Base-by-base conservation (phyloP, 2,329 filamentous ascomycete species). In the Annulohypoxylon truncatum region DNA sequence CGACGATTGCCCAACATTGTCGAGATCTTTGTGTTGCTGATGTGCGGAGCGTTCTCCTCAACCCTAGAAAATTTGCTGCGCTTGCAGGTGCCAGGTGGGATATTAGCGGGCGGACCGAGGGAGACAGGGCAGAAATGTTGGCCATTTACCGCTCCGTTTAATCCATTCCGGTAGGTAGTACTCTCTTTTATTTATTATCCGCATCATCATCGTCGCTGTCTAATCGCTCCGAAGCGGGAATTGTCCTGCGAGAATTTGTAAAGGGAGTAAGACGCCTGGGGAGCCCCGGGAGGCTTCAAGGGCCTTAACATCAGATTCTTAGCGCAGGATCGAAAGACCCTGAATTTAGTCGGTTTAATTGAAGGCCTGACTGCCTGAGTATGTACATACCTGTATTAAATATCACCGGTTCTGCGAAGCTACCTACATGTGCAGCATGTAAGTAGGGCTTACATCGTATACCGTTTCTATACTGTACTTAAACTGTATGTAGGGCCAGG, bases 1-100 rank as follows among this genome's bases (percentile, higher is more conserved):
- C 68, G 66, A 67, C 71, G 71, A 72, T 72, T 71, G 63, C 58
- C 64, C 56, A 64, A 65, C 54, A 68, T 66, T 65, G 60, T 68
- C 61, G 54, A 63, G 68, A 72, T 72, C 70, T 70, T 63, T 63
- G 61, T 66, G 67, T 57, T 52, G 64, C 58, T 63, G 64, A 58
- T 64, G 57, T 48, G 54, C 58, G 58, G 58, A 63, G 58, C 52
- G 48, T 26, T 38, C 31, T 65, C 58, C 60, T 59, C 24, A 48
- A 24, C 58, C 62, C 56, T 66, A 42, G 50, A 61, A 63, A 57
- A 56, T 61, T 64, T 60, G 56, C 29, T 59, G 35, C 61, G 29
- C 52, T 66, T 66, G 66, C 62, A 63, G 61, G 44, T 47, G 51
- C 22, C 12, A 62, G 47, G 53, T 12, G 38, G 38, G 38, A 53